phyloP scores from a whole-genome alignment of 768 basidiomycete genomes.

The Tricholoma matsutake region DNA sequence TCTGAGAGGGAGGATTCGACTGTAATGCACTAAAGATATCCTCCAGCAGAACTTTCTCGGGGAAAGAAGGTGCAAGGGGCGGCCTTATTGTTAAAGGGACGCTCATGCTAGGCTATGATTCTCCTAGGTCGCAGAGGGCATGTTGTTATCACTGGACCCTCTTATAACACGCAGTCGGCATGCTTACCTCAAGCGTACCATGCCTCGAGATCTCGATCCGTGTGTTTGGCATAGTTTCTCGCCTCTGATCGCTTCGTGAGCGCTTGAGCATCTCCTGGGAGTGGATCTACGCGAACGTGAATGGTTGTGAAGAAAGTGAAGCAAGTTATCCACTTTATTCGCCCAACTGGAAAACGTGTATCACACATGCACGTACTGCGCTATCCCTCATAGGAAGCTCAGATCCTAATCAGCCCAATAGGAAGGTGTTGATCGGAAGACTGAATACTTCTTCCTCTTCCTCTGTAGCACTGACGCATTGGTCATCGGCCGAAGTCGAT shows the following conservation, averaged over 20 bases:
- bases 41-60: background rate
- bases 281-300: background rate
- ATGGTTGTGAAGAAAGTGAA: background rate
- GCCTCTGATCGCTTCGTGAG: background rate
- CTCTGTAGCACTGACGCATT: no score
- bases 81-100: background rate
- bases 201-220: background rate
- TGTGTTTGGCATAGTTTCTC: background rate
- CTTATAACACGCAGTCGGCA: background rate
- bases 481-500: no score
- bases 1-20: background rate
- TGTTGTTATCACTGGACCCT: background rate
- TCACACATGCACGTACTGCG: background rate
- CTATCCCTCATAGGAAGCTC: background rate
- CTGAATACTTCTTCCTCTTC: no score
- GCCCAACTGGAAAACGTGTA: background rate
- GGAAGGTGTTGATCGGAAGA: no score
- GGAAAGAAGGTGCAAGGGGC: background rate
- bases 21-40: background rate
- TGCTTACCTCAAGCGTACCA: background rate
- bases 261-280: background rate
- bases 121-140: background rate
- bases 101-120: background rate
- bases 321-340: background rate
- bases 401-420: no score